Base-by-base conservation (phyloP, 352 stramenopile genomes). In the Globisporangium viniferum region DNA sequence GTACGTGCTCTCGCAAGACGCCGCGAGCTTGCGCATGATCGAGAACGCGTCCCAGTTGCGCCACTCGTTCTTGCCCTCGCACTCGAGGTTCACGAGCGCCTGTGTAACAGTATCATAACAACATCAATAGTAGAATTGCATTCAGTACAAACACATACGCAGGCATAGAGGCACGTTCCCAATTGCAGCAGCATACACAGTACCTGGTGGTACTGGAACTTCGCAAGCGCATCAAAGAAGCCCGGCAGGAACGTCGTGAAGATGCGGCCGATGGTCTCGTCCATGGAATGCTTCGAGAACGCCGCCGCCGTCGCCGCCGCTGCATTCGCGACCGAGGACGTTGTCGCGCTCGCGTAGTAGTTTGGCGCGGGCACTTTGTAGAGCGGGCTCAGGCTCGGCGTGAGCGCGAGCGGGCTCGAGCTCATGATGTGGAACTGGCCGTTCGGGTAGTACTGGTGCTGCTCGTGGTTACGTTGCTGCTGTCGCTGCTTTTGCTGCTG, bases 1-100 rank as follows among this genome's bases (percentile, higher is more conserved):
- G 53, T 90, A 90, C 72, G 82, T 89, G 79, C 80, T 90, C 63
- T 90, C 82, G 67, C 82, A 89, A 6, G 82, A 88, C n/a, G 82
- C 77, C 3, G 70, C 71, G 7, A 90, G 75, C 65, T 81, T 85
- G 35, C 85, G 63, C 77, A 87, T 88, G 60, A 89, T 69, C 56
- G 73, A 71, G 39, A 89, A 80, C 2, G 77, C 80, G 20, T 76
- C 62, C 80, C 77, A 90, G 49, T 74, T 67, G 51, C 76, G 79
- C 82, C 82, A 90, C 48, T 74, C 73, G 18, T 44, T 79, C 54
- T 78, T 66, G 27, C 76, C 74, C 12, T 81, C 74, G 5, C 75
- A 67, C n/a, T 86, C 77, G 48, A 87, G 56, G 51, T 73, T 73
- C 60, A 71, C 33, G 57, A 87, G 48, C 31, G 81, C 81, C 80